Evolutionary conservation across 75 land plant species (phyloP).

Genomic region (Picea sitchensis): DNA sequence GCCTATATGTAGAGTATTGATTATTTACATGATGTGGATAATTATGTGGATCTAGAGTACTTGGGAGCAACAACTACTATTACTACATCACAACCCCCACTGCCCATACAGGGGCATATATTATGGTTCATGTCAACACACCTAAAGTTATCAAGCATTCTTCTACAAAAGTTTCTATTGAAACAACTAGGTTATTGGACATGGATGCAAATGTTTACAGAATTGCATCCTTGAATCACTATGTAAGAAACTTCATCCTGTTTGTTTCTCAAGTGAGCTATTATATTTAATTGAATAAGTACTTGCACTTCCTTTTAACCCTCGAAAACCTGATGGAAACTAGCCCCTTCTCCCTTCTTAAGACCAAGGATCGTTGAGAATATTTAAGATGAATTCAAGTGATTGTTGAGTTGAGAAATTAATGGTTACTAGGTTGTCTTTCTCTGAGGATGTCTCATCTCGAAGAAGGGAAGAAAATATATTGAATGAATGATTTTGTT

Average conservation of each 20-base stretch:
- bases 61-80: not conserved
- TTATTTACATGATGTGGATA: too few species aligned
- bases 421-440: too few species aligned
- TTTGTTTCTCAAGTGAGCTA: not conserved
- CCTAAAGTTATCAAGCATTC: slow-evolving; percentile 11
- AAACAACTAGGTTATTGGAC: slow-evolving; percentile 16
- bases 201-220: slow-evolving; percentile 24
- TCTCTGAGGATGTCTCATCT: too few species aligned
- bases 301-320: not conserved
- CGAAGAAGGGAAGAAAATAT: too few species aligned
- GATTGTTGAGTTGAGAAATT: too few species aligned
- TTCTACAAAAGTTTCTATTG: slow-evolving; percentile 11
- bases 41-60: too few species aligned
- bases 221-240: slow-evolving; percentile 23
- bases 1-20: not conserved
- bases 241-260: too few species aligned
- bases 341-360: not conserved
- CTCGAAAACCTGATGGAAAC: not conserved
- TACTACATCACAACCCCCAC: not conserved
- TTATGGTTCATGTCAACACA: slow-evolving; percentile 53
- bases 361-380: too few species aligned
- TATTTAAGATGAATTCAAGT: too few species aligned
- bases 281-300: not conserved
- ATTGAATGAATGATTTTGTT: too few species aligned
- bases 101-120: slow-evolving; percentile 18